These are phyloP conservation scores for Angophora floribunda DNA, from an alignment of 345 rosid genomes.

Conservation along the genomic window DNA sequence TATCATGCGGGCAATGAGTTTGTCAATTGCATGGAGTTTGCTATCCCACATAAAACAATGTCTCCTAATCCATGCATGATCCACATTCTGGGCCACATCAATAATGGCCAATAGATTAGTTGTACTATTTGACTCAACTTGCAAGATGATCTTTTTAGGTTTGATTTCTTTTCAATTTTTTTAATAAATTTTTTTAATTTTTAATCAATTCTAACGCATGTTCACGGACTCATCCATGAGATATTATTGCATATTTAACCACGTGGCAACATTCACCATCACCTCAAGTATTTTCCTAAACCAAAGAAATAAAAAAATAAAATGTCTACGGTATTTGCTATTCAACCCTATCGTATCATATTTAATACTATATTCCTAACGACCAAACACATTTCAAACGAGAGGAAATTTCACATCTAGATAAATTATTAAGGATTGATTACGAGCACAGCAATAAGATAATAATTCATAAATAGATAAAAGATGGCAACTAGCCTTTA, in stretches of 20 bases:
- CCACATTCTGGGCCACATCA: background rate
- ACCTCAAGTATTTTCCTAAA: no score
- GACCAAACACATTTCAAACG: background rate
- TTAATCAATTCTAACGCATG: rapidly evolving
- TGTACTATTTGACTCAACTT: background rate
- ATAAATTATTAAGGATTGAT: background rate
- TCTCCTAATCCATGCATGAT: background rate
- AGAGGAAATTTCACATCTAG: rapidly evolving
- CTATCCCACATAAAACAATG: background rate
- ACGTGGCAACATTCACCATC: rapidly evolving
- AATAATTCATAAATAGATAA: background rate
- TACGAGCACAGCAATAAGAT: rapidly evolving
- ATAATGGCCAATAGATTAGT: background rate
- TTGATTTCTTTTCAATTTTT: no score
- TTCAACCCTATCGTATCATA: background rate
- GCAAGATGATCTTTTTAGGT: background rate
- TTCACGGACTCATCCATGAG: background rate
- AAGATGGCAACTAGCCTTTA: background rate
- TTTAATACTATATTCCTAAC: no score
- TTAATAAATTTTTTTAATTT: no score
- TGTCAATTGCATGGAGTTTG: rapidly evolving
- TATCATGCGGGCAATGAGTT: rapidly evolving
- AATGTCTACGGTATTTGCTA: no score
- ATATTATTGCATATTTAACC: background rate
- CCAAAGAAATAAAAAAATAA: background rate